Base-by-base conservation (phyloP, 2,329 filamentous ascomycete species). In the Tolypocladium tropicale region DNA sequence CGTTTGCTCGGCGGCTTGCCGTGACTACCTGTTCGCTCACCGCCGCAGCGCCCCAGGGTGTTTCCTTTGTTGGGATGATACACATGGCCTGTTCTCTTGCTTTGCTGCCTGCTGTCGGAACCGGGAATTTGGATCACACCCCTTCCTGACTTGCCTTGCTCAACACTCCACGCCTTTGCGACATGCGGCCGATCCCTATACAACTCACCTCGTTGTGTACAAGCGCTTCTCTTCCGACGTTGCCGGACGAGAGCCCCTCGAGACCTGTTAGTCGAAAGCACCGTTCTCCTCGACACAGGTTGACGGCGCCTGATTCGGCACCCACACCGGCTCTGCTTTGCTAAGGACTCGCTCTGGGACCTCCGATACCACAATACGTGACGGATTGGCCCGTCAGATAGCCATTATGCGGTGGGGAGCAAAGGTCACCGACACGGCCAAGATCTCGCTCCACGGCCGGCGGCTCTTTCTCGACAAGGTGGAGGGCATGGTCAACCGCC, bases 381-480 rank as follows among this genome's bases (percentile, higher is more conserved):
- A n/a, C n/a, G n/a, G n/a, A n/a, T n/a, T n/a, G n/a, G n/a, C n/a
- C n/a, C n/a, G n/a, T n/a, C n/a, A n/a, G n/a, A 21, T 6, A 16
- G 2, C 37, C 55, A 54, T 1, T n/a, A 62, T 62, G 60, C 23
- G 52, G 25, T 62, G 58, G 56, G 53, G 54, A 1, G 6, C 50
- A 1, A 41, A 46, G 6, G 41, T 43, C 39, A 58, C 53, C 11
- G 48, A 57, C 39, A 63, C 61, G 4, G 16, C 61, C n/a, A 63
- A 63, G 41, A 16, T 62, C 18, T 62, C 60, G 1, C 28, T 41
- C n/a, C 49, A 58, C 28, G 21, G 55, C 12, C 59, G 61, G 4
- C 55, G 53, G 34, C 53, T 63, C 21, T 33, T 60, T n/a, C 50
- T 56, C 14, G 55, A 59, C 12, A 52, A 54, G 16, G 49, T 58